phyloP scores from a whole-genome alignment of 106 monocot species.

The Amphibolis antarctica region DNA sequence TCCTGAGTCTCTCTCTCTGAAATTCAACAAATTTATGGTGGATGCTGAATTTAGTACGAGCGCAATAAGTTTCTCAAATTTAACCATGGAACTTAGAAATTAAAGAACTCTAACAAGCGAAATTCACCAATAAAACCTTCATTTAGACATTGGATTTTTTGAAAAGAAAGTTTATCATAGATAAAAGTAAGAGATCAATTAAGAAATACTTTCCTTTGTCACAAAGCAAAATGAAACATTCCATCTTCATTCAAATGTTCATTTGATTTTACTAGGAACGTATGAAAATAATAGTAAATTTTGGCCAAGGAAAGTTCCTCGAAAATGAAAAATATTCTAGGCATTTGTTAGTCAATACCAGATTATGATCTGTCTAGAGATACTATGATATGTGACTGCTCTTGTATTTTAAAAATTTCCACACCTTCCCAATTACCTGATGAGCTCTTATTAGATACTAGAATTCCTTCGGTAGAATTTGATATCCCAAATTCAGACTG shows the following conservation, averaged over 20 bases:
- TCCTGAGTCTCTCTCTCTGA: conserved; percentile 44
- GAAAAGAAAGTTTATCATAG: not conserved
- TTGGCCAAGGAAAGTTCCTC: not conserved
- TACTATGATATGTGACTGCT: conserved; percentile 28
- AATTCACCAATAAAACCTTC: not conserved
- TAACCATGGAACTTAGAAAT: not conserved
- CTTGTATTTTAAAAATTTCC: conserved; percentile 27
- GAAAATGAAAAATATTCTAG: conserved; percentile 2
- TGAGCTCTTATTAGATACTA: conserved; percentile 25
- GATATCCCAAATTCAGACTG: conserved; percentile 73
- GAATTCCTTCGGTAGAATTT: conserved; percentile 34
- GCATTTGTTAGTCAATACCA: conserved; percentile 46
- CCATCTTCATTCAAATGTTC: too few species aligned
- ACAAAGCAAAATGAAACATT: too few species aligned
- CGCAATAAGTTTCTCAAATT: not conserved
- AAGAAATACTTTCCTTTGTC: not conserved
- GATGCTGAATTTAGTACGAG: not conserved
- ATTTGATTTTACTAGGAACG: too few species aligned
- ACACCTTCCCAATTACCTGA: not conserved
- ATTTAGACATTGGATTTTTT: too few species aligned
- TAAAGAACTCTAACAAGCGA: not conserved
- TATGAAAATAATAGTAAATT: not conserved
- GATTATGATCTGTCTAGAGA: conserved; percentile 4
- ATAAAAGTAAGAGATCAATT: not conserved
- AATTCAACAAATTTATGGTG: not conserved